These are phyloP conservation scores for Brassica juncea DNA, from an alignment of 345 rosid genomes.

Conservation along the genomic window DNA sequence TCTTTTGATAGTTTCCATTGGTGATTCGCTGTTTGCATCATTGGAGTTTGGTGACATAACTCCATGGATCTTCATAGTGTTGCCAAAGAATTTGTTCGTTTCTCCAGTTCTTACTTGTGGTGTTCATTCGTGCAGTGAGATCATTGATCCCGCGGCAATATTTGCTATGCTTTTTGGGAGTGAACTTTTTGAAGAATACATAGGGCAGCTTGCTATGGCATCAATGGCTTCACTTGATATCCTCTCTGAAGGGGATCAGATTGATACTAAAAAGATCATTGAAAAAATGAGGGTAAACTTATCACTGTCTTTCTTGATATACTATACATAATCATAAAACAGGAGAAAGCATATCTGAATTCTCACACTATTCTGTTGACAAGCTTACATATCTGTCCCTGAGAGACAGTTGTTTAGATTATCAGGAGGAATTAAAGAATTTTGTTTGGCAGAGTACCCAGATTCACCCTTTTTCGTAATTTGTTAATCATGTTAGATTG, in stretches of 20 bases:
- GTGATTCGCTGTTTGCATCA: slow-evolving; percentile 5
- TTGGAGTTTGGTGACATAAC: slow-evolving; percentile 7
- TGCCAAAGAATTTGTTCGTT: slow-evolving; percentile 2
- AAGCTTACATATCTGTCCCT: neutral
- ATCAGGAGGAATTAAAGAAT: slow-evolving; percentile 5
- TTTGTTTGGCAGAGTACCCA: neutral
- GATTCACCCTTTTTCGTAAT: slow-evolving; percentile 11
- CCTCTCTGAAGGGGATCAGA: slow-evolving; percentile 48
- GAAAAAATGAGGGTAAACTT: slow-evolving; percentile 72
- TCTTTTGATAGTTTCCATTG: neutral
- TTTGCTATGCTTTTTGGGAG: slow-evolving; percentile 97
- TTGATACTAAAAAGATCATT: slow-evolving; percentile 61
- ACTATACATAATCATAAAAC: neutral
- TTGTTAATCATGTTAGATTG: slow-evolving; percentile 10
- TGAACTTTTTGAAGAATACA: slow-evolving; percentile 88
- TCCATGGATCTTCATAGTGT: slow-evolving; percentile 6
- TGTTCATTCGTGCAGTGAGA: slow-evolving; percentile 57
- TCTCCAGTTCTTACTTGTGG: slow-evolving; percentile 5
- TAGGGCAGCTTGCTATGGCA: slow-evolving; percentile 89
- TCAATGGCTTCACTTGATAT: slow-evolving; percentile 78
- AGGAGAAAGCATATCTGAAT: neutral
- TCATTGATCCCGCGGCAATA: slow-evolving; percentile 84
- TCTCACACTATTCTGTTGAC: neutral
- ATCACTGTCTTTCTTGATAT: neutral
- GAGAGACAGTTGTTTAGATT: neutral